Evolutionary conservation across 352 stramenopile genomes (phyloP).

Genomic region (Pythium sp.): DNA sequence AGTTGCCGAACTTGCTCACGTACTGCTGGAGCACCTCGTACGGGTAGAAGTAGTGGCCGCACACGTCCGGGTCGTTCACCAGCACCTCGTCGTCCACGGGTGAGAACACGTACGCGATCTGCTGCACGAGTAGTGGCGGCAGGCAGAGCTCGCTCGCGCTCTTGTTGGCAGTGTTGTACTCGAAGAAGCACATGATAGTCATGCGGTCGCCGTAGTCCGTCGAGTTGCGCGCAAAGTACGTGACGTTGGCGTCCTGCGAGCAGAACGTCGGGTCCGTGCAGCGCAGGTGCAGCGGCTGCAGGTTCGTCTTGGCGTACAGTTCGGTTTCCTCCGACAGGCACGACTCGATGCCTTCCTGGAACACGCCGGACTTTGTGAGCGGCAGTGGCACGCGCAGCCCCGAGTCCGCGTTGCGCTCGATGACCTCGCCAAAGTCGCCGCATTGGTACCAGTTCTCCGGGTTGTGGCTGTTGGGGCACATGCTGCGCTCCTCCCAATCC

Average conservation of each 20-base stretch:
- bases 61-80: constrained; percentile 63
- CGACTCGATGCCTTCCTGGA: constrained; percentile 35
- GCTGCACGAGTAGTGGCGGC: constrained; percentile 49
- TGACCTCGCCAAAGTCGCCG: constrained; percentile 53
- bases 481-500: constrained; percentile 62
- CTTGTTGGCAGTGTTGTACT: constrained; percentile 47
- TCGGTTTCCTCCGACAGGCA: constrained; percentile 54
- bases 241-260: constrained; percentile 28
- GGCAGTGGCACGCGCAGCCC: constrained; percentile 39
- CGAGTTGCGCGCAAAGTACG: constrained; percentile 65
- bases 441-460: constrained; percentile 76
- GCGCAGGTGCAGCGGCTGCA: constrained; percentile 58
- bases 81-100: constrained; percentile 48
- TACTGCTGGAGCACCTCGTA: constrained; percentile 66
- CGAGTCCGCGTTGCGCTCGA: constrained; percentile 25
- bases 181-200: constrained; percentile 67
- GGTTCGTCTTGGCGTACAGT: constrained; percentile 55
- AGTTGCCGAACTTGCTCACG: constrained; percentile 51
- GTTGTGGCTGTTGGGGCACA: constrained; percentile 73
- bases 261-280: constrained; percentile 53
- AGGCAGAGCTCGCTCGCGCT: constrained; percentile 60
- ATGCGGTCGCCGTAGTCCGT: constrained; percentile 64
- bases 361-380: constrained; percentile 20
- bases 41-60: constrained; percentile 74
- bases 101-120: constrained; percentile 57